These are phyloP conservation scores for Fusarium sp. DNA, from an alignment of 2,329 filamentous ascomycete genomes.

Conservation along the genomic window DNA sequence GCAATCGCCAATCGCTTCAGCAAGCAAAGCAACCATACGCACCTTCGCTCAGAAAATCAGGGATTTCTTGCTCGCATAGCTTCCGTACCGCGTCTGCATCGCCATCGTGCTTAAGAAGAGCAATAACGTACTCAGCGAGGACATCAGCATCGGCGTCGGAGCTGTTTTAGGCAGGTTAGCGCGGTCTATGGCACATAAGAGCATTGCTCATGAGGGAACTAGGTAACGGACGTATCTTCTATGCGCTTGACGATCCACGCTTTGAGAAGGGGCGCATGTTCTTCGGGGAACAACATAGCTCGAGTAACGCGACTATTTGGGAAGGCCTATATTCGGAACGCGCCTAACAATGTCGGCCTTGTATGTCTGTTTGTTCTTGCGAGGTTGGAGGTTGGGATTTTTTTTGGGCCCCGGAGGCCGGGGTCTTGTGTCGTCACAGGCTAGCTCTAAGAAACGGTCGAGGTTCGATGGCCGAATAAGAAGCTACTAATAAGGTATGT, in stretches of 20 bases:
- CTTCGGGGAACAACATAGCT: constrained; percentile 71
- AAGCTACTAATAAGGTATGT: not conserved
- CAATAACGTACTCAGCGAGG: constrained; percentile 85
- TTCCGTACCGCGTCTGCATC: constrained; percentile 70
- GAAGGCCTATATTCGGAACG: not conserved
- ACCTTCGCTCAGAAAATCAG: constrained; percentile 79
- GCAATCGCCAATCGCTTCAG: not conserved
- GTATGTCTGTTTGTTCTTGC: constrained; percentile 10
- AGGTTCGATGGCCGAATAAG: not conserved
- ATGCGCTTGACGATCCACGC: constrained; percentile 82
- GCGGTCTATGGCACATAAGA: not conserved
- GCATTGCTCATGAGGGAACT: constrained; percentile 14
- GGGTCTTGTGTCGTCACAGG: constrained; percentile 37
- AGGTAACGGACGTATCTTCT: constrained; percentile 73
- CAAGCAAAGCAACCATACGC: not conserved
- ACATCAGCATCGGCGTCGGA: constrained; percentile 85
- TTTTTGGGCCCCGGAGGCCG: constrained; percentile 30
- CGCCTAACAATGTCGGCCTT: not conserved
- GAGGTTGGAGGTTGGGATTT: constrained; percentile 23
- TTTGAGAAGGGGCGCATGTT: constrained; percentile 73
- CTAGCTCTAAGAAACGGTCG: not conserved
- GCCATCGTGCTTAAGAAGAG: constrained; percentile 77
- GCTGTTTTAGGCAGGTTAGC: constrained; percentile 54
- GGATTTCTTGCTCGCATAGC: constrained; percentile 77
- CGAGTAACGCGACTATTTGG: constrained; percentile 11